phyloP scores from a whole-genome alignment of 495 filamentous ascomycete genomes.

The Clavariopsis aquatica region DNA sequence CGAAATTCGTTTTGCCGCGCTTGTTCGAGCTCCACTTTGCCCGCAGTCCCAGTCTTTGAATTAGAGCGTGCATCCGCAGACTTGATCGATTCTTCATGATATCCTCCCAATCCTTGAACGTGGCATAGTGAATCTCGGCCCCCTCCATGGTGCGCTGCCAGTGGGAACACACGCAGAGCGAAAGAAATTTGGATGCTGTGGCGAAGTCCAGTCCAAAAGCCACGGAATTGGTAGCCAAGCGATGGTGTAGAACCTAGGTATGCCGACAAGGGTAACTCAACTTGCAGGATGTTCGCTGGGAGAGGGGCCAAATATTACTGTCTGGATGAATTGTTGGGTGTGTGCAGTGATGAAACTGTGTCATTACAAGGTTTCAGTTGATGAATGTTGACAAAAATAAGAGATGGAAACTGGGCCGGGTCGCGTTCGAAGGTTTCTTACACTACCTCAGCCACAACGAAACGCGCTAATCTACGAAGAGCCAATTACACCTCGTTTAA shows the following conservation, averaged over 20 bases:
- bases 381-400: constrained; percentile 2
- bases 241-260: neutral
- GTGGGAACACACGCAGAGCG: neutral
- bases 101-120: constrained; percentile 22
- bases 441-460: neutral
- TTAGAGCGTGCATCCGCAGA: constrained; percentile 24
- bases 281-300: neutral
- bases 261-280: neutral
- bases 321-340: neutral
- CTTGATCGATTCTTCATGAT: constrained; percentile 19
- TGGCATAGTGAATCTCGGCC: constrained; percentile 13
- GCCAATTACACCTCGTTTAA: neutral
- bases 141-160: constrained; percentile 1
- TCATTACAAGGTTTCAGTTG: neutral
- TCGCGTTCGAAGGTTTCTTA: neutral
- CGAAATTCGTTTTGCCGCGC: constrained; percentile 30
- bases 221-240: neutral
- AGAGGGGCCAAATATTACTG: neutral
- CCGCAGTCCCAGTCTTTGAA: constrained; percentile 24
- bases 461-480: neutral
- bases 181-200: neutral
- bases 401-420: neutral
- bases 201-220: neutral
- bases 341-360: neutral
- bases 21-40: constrained; percentile 28